Percentiles rank a stretch among this genome's conserved stretches.
Conservation (phyloP, 176 grass and related monocot genomes). For the Areca catechu region DNA sequence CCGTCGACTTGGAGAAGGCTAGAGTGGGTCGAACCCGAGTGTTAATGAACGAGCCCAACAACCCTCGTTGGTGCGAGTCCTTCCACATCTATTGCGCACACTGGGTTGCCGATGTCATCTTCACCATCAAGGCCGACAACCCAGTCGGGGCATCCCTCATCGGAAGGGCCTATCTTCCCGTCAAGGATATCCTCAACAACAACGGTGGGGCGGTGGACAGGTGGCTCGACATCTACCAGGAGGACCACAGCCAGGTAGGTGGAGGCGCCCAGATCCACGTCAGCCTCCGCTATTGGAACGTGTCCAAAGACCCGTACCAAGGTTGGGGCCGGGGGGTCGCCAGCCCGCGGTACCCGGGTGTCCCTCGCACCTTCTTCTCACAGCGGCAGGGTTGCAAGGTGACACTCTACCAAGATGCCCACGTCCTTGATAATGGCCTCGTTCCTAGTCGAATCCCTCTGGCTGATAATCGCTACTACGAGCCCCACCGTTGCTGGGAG, state of each 20-base stretch:
- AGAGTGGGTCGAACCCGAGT: slow-evolving; percentile 51
- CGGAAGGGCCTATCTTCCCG: no score
- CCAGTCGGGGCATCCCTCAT: no score
- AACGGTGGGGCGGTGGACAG: slow-evolving; percentile 16
- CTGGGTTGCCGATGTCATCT: slow-evolving; percentile 49
- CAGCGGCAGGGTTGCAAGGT: slow-evolving; percentile 45
- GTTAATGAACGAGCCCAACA: not conserved
- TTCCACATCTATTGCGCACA: slow-evolving; percentile 86
- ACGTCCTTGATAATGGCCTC: slow-evolving; percentile 20
- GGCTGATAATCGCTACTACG: slow-evolving; percentile 19
- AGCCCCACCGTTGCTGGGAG: slow-evolving; percentile 66
- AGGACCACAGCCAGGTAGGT: slow-evolving; percentile 25
- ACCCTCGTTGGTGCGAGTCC: slow-evolving; percentile 48
- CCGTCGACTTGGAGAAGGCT: slow-evolving; percentile 87
- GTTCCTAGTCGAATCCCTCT: slow-evolving; percentile 32
- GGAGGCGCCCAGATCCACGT: slow-evolving; percentile 52
- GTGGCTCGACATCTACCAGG: slow-evolving; percentile 51
- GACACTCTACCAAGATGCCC: slow-evolving; percentile 71
- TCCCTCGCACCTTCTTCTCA: slow-evolving; percentile 63
- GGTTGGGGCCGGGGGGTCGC: slow-evolving; percentile 41
- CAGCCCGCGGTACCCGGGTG: slow-evolving; percentile 17
- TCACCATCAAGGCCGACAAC: slow-evolving; percentile 94
- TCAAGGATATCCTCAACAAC: not conserved
- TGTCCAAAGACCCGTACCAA: slow-evolving; percentile 20
- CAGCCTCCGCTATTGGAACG: slow-evolving; percentile 37